These are phyloP conservation scores for Pezicula carpinea DNA, from an alignment of 2,329 filamentous ascomycete genomes.

Conservation along the genomic window DNA sequence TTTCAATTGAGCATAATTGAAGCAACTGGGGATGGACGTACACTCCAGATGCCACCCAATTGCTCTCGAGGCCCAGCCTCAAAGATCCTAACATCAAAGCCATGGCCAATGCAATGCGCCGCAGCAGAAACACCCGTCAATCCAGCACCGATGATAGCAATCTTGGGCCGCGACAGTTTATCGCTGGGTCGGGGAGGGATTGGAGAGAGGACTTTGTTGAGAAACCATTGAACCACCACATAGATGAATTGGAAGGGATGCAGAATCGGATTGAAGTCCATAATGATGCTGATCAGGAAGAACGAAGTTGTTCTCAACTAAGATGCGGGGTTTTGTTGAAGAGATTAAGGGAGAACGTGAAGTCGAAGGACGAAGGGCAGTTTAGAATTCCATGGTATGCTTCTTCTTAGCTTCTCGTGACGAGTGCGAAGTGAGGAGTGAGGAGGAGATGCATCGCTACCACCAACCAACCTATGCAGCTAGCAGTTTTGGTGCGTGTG, in stretches of 20 bases:
- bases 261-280: constrained; percentile 35
- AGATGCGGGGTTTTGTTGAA: not conserved
- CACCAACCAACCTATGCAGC: no score
- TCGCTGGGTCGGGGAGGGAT: constrained; percentile 56
- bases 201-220: constrained; percentile 64
- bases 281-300: constrained; percentile 4
- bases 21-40: constrained; percentile 33
- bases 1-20: constrained; percentile 1
- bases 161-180: constrained; percentile 55
- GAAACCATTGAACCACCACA: constrained; percentile 59
- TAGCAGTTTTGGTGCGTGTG: no score
- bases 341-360: no score
- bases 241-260: constrained; percentile 59
- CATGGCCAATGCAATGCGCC: constrained; percentile 79
- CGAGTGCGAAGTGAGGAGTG: no score
- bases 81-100: constrained; percentile 77
- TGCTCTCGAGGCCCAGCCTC: constrained; percentile 63
- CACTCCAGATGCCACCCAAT: constrained; percentile 77
- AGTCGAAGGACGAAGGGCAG: no score
- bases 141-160: constrained; percentile 67
- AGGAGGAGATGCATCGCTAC: no score
- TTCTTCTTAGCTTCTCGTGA: no score
- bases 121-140: constrained; percentile 75
- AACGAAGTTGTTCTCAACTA: not conserved
- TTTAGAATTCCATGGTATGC: no score